Evolutionary conservation across 179 eudicot genomes (phyloP).

Genomic region (Actinidia chinensis): DNA sequence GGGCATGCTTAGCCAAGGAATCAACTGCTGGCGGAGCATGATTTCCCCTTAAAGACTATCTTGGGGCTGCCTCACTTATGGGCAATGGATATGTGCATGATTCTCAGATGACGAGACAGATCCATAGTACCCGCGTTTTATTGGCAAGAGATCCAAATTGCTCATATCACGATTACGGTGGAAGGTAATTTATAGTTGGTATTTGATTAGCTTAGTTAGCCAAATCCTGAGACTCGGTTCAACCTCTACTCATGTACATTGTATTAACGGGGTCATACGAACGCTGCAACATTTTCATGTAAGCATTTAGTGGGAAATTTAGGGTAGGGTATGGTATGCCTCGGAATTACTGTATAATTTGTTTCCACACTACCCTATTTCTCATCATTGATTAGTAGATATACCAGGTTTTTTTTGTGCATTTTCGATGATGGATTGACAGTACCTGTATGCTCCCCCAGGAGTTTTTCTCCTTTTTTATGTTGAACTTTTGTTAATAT

Average conservation of each 20-base stretch:
- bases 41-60: not conserved
- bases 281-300: not conserved
- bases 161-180: not conserved
- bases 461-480: not conserved
- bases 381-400: not conserved
- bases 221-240: not conserved
- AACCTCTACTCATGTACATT: not conserved
- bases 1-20: not conserved
- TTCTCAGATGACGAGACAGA: conserved; percentile 1
- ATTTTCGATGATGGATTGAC: not conserved
- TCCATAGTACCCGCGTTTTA: not conserved
- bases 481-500: not conserved
- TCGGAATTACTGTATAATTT: not conserved
- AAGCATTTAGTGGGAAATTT: not conserved
- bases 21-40: not conserved
- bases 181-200: not conserved
- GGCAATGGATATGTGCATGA: not conserved
- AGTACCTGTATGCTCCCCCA: not conserved
- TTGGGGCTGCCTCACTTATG: not conserved
- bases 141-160: not conserved
- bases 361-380: not conserved
- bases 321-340: not conserved
- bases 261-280: not conserved
- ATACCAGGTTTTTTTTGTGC: not conserved
- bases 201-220: not conserved